These are phyloP conservation scores for Collybiopsis luxurians DNA, from an alignment of 768 basidiomycete genomes.

Conservation along the genomic window DNA sequence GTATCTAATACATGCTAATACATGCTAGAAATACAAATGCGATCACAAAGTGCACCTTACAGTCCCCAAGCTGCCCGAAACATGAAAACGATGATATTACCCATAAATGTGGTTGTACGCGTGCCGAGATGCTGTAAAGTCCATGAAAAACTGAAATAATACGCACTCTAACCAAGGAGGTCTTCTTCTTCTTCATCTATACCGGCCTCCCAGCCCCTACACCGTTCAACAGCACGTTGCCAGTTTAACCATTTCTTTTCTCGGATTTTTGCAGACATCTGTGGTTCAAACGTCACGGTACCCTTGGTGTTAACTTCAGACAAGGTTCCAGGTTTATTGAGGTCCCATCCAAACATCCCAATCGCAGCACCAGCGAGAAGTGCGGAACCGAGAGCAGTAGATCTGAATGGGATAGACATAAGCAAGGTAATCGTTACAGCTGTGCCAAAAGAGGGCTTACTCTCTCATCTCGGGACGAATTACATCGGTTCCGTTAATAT, in stretches of 20 bases:
- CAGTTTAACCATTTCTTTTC: conserved; percentile 73
- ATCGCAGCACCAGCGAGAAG: conserved; percentile 90
- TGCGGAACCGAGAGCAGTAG: conserved; percentile 94
- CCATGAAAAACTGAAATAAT: no score
- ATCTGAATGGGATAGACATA: no score
- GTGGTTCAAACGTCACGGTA: conserved; percentile 65
- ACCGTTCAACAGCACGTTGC: conserved; percentile 86
- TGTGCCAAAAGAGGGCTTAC: conserved; percentile 48
- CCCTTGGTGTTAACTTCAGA: conserved; percentile 85
- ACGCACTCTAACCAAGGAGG: no score
- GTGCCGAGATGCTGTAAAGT: no score
- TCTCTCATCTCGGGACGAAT: conserved; percentile 96
- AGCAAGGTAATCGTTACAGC: no score
- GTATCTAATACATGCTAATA: no score
- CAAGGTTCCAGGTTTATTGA: conserved; percentile 79
- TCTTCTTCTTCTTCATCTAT: conserved; percentile 20
- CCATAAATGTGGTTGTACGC: no score
- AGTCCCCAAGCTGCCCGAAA: no score
- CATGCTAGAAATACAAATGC: no score
- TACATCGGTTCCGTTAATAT: conserved; percentile 90
- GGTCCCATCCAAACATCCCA: conserved; percentile 88
- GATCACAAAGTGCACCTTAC: no score
- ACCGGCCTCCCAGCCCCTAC: conserved; percentile 76
- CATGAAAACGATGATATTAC: no score
- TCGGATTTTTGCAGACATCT: conserved; percentile 48